phyloP scores from a whole-genome alignment of 2,329 filamentous ascomycete species.

The Fusarium sp. region DNA sequence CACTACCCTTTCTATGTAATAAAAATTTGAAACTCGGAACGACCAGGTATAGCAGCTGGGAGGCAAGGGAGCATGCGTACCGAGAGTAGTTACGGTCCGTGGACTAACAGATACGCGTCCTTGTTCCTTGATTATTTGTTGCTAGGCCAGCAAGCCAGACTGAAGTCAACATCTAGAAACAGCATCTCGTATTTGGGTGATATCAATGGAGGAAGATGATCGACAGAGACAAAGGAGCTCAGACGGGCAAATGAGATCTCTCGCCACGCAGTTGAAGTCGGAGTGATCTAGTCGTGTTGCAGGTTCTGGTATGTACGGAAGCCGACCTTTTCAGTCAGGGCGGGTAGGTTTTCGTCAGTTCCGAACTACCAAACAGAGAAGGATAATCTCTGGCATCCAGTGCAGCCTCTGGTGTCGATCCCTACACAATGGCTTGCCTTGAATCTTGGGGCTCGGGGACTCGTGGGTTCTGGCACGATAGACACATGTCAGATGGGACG shows the following conservation, averaged over 20 bases:
- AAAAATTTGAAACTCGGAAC: slow-evolving; percentile 18
- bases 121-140: background rate
- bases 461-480: slow-evolving; percentile 43
- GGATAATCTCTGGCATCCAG: slow-evolving; percentile 19
- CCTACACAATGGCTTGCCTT: slow-evolving; percentile 34
- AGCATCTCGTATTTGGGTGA: slow-evolving; percentile 19
- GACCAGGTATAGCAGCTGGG: slow-evolving; percentile 23
- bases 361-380: background rate
- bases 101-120: background rate
- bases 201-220: background rate
- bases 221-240: background rate
- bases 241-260: background rate
- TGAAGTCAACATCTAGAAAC: slow-evolving; percentile 15
- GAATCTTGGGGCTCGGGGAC: slow-evolving; percentile 39
- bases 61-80: slow-evolving; percentile 12
- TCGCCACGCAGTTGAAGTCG: background rate
- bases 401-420: slow-evolving; percentile 39
- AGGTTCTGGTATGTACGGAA: slow-evolving; percentile 2
- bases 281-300: slow-evolving; percentile 4
- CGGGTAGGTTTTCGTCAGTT: background rate
- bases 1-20: background rate
- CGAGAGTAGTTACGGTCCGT: background rate
- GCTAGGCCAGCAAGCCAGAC: background rate
- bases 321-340: background rate
- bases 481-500: slow-evolving; percentile 43